Base-by-base conservation (phyloP, 1,284 basidiomycete genomes). In the Ceratobasidium sp. region DNA sequence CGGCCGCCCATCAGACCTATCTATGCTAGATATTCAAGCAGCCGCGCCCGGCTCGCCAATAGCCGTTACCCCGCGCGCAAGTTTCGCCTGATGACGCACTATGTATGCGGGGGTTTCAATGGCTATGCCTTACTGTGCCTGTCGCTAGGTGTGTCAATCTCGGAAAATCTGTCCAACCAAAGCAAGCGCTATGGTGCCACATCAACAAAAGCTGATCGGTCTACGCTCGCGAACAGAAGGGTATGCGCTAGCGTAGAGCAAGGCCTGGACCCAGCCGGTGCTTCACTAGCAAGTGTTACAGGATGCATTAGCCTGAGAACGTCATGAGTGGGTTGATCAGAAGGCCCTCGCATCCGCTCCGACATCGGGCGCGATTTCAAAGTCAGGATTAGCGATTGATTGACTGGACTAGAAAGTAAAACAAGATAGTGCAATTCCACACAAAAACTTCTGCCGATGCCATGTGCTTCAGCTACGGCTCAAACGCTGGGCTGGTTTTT, bases 381-480 rank as follows among this genome's bases (percentile, higher is more conserved):
- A 71, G 59, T 59, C 70, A 62, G 54, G 70, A 74, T 74, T 74
- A 44, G 70, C 30, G 48, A 54, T 50, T 68, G 66, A 68, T 68
- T 33, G 44, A 33, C 20, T 65, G 62, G 52, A 30, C 59, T 64
- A 74, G 59, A 55, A 27, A 44, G 44, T 74, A 57, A 74, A 74
- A 74, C 70, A 74, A 48, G 44, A 59, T 52, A 74, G 59, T 74
- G 70, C 35, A 74, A 74, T 74, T 74, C 54, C 57, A 64, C 50
- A 64, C 27, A 59, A 74, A 74, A 74, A 62, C 70, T 74, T 74
- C 70, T 74, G 59, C 70, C 70, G 70, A 59, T 30, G 52, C 33
- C 70, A 74, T 74, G 70, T 64, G 70, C n/a, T n/a, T 44, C 59
- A 10, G 57, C 46, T 64, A 48, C 23, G 69, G 38, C 59, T 74